Evolutionary conservation across 1,139 yeast species (phyloP), one percentile per base, ranked within the genome.

Genomic region (Suhomyces ambrosiae): DNA sequence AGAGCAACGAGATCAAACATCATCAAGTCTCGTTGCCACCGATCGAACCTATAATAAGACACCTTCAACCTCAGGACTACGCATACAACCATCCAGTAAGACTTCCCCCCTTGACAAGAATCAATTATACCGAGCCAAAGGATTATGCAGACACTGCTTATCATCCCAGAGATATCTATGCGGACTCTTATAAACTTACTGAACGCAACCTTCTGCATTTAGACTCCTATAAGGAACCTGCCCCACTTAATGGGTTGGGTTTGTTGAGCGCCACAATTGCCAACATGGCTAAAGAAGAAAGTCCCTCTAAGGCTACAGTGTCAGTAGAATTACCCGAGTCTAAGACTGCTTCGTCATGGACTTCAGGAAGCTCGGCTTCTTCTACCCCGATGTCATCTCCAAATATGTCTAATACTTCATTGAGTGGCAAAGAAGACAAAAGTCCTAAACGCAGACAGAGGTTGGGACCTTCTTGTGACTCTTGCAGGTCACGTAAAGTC

Each of bases 401-500:
- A 18, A 33, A 30, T 27, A 27, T 42, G 35, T 13, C 37, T 9
- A 31, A 26, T n/a, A 35, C 35, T 16, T 16, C 27, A 14, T 21
- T 24, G 11, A 16, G 29, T 23, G 28, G 19, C 17, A 33, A 33
- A 23, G 41, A 37, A 12, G 39, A 32, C 23, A 33, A 32, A 29
- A 32, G 14, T 29, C 29, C 50, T 29, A 71, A 63, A 45, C 71
- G 73, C 58, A 60, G 85, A 48, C 90, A 84, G 58, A 64, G 92
- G 44, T 67, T 78, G 15, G 90, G 92, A 0, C 90, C 90, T 7
- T 79, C 86, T 33, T 84, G 92, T 60, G 90, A 84, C 56, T 65
- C 76, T 29, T 84, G 92, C 56, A 68, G 89, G 36, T 56, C 75
- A n/a, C 71, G 87, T 44, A 84, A 84, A 58, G 85, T 82, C 42